Conservation (phyloP, 768 basidiomycete species). For the Russula vinacea region DNA sequence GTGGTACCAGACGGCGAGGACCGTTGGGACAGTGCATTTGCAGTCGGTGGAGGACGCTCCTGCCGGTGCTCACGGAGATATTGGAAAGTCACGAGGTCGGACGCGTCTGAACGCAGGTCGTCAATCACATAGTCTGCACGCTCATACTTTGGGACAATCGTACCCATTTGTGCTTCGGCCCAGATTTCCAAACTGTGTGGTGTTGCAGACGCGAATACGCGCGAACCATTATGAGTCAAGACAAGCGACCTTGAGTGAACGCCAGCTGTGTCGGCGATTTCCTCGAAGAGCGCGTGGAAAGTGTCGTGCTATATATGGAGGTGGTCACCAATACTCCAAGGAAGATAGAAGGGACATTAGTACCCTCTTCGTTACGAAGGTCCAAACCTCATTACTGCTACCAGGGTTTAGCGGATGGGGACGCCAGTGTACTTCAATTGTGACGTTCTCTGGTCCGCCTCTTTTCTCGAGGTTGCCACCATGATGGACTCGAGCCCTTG, state of each 20-base stretch:
- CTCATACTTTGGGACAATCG: conserved; percentile 29
- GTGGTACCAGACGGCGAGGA: conserved; percentile 28
- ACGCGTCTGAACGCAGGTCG: conserved; percentile 51
- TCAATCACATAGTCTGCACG: conserved; percentile 10
- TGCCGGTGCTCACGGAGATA: conserved; percentile 50
- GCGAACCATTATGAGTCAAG: conserved; percentile 57
- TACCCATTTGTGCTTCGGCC: conserved; percentile 65
- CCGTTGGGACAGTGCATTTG: conserved; percentile 13
- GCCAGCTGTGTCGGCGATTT: conserved; percentile 56
- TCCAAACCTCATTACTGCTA: conserved; percentile 44
- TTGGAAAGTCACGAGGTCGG: conserved; percentile 58
- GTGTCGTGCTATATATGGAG: conserved; percentile 53
- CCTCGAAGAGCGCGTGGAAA: conserved; percentile 63
- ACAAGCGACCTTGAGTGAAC: conserved; percentile 53
- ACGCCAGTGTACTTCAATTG: conserved; percentile 58
- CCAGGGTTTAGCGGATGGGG: conserved; percentile 55
- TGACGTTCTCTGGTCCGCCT: conserved; percentile 42
- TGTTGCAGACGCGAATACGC: conserved; percentile 66
- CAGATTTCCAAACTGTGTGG: conserved; percentile 65
- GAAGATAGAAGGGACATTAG: conserved; percentile 28
- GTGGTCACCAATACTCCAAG: background rate
- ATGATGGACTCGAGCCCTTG: conserved; percentile 35
- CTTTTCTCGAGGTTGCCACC: conserved; percentile 29
- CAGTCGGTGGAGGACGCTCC: conserved; percentile 28
- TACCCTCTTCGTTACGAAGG: conserved; percentile 60